Evolutionary conservation across 2,329 filamentous ascomycete species (phyloP), one percentile per base, ranked within the genome.

Genomic region (Apiospora hydei): DNA sequence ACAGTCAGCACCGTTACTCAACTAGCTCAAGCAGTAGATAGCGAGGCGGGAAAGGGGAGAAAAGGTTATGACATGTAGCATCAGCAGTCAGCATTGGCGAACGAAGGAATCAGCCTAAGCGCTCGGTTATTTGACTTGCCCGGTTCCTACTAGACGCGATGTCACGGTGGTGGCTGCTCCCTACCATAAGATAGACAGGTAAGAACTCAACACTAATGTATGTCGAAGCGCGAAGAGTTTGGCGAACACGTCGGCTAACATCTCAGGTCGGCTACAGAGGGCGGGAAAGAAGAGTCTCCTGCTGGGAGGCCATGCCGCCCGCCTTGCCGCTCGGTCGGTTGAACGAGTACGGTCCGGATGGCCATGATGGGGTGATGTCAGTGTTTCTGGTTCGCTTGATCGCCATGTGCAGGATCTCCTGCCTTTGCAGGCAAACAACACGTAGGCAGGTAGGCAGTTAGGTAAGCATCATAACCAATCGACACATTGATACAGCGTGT

Each of bases 91-190:
- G 34, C 57, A 41, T n/a, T 7, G 8, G 13, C 11, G 16, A 18
- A 10, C 26, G 57, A 64, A 64, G 57, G 18, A 41, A 64, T 64
- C 57, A 24, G 57, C 30, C 57, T 64, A 64, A 64, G 57, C 57
- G 57, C 57, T 64, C 57, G 57, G 57, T 34, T 64, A 41, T 41
- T 41, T 24, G 34, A 3, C 18, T n/a, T 41, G 16, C 57, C 34
- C 34, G 34, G 41, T 11, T 64, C 18, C 18, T 11, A 64, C 57
- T 64, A 64, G 34, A 64, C 57, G 34, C 57, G 34, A 64, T 64
- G 34, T 41, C n/a, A 41, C 57, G 57, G 34, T 41, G 21, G 21
- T n/a, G 57, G 3, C 10, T 21, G 34, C 34, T n/a, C 18, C 21
- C 30, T 41, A 64, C 41, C 46, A n/a, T n/a, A n/a, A 24, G 10